A percentile compares a stretch with the other conserved stretches of the same genome.
Evolutionary conservation across 2,329 filamentous ascomycete genomes (phyloP).

Genomic region (Lasiodiplodia citricola): DNA sequence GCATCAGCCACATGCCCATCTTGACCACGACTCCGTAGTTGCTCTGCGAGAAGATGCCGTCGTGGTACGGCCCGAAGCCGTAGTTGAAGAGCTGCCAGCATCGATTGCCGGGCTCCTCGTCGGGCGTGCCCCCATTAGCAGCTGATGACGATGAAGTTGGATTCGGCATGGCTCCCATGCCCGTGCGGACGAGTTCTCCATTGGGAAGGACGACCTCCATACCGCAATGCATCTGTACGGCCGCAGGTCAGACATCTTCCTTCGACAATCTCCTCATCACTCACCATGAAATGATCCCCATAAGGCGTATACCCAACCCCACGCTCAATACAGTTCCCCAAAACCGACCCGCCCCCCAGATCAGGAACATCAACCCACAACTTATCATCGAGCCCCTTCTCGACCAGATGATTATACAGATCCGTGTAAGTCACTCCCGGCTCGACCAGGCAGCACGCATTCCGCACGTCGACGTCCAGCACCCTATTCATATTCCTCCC

Average conservation of each 20-base stretch:
- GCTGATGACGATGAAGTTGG: constrained; percentile 19
- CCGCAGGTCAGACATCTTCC: not conserved
- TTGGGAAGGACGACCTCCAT: constrained; percentile 51
- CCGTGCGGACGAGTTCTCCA: constrained; percentile 47
- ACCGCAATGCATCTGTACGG: constrained; percentile 32
- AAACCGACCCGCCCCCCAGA: constrained; percentile 41
- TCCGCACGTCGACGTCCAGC: constrained; percentile 46
- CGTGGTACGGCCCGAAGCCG: constrained; percentile 44
- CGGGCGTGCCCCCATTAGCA: not conserved
- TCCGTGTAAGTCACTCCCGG: constrained; percentile 56
- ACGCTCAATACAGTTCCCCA: constrained; percentile 43
- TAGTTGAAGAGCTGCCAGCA: constrained; percentile 43
- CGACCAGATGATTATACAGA: constrained; percentile 50
- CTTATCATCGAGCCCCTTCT: constrained; percentile 33
- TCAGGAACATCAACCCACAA: constrained; percentile 53
- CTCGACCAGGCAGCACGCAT: constrained; percentile 51
- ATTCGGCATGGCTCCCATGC: constrained; percentile 47
- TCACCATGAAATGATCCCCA: constrained; percentile 48
- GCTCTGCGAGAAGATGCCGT: constrained; percentile 45
- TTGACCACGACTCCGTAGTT: constrained; percentile 49
- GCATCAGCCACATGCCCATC: constrained; percentile 61
- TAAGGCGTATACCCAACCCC: constrained; percentile 44
- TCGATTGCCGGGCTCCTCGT: constrained; percentile 32
- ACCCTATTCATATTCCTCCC: constrained; percentile 50
- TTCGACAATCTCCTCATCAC: constrained; percentile 39